Percentiles rank a stretch among this genome's conserved stretches.
phyloP scores from a whole-genome alignment of 2,329 filamentous ascomycete genomes.

The Xylaria sp. region DNA sequence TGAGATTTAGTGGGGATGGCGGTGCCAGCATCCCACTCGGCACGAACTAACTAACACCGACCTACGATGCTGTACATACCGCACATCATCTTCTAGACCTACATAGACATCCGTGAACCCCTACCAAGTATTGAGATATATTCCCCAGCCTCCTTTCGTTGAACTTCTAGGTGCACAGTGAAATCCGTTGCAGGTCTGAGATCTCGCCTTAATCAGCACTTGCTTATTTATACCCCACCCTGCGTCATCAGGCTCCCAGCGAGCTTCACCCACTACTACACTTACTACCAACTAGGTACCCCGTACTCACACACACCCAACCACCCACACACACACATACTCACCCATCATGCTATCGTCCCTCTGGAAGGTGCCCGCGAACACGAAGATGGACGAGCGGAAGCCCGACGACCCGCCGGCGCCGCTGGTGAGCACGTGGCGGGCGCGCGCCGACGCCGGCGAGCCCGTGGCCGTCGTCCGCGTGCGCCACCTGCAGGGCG shows the following conservation, averaged over 20 bases:
- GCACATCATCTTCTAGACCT: too few species aligned
- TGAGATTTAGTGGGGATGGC: too few species aligned
- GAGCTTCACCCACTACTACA: background rate
- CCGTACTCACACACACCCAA: background rate
- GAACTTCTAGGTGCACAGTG: too few species aligned
- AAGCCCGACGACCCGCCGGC: slow-evolving; percentile 34
- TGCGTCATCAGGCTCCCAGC: background rate
- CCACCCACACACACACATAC: background rate
- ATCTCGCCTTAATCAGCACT: too few species aligned
- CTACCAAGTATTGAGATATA: too few species aligned
- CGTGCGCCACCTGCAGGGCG: slow-evolving; percentile 64
- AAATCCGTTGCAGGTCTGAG: too few species aligned
- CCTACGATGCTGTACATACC: too few species aligned
- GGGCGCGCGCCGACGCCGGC: slow-evolving; percentile 43
- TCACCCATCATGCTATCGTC: slow-evolving; percentile 29
- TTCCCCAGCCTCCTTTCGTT: too few species aligned
- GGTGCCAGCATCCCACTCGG: too few species aligned
- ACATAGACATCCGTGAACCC: too few species aligned
- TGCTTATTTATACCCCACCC: background rate
- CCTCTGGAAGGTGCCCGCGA: slow-evolving; percentile 26
- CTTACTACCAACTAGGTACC: background rate
- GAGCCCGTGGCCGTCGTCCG: slow-evolving; percentile 57
- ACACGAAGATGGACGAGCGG: slow-evolving; percentile 19
- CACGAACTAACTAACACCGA: too few species aligned
- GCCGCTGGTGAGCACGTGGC: slow-evolving; percentile 42